These are phyloP conservation scores for Eucalyptus cloeziana DNA, from an alignment of 345 rosid species.

Conservation along the genomic window DNA sequence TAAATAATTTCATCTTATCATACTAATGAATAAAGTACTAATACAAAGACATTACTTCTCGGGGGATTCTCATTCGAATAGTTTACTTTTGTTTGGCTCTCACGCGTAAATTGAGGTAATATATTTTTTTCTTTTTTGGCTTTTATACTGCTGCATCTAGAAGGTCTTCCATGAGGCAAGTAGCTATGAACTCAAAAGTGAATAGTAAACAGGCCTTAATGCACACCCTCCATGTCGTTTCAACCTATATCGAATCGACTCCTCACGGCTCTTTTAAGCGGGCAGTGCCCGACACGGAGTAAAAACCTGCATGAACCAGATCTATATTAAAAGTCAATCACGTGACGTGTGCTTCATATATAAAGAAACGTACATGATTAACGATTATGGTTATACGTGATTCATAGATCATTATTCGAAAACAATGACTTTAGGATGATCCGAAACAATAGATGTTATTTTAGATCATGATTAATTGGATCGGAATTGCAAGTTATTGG, in stretches of 20 bases:
- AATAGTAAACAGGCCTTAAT: background rate
- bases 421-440: background rate
- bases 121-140: background rate
- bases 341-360: background rate
- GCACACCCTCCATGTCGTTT: background rate
- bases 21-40: background rate
- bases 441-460: background rate
- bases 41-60: background rate
- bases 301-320: background rate
- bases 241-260: background rate
- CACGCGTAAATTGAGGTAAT: background rate
- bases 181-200: background rate
- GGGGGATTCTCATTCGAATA: background rate
- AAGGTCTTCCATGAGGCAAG: background rate
- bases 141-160: background rate
- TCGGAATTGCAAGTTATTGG: background rate
- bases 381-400: background rate
- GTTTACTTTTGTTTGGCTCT: background rate
- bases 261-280: background rate
- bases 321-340: background rate
- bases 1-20: background rate
- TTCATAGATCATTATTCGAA: background rate
- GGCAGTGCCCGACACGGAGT: background rate
- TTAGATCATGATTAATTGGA: background rate
- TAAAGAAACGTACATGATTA: background rate